phyloP scores from a whole-genome alignment of 208 protist genomes.

The Trichomonas tenax region DNA sequence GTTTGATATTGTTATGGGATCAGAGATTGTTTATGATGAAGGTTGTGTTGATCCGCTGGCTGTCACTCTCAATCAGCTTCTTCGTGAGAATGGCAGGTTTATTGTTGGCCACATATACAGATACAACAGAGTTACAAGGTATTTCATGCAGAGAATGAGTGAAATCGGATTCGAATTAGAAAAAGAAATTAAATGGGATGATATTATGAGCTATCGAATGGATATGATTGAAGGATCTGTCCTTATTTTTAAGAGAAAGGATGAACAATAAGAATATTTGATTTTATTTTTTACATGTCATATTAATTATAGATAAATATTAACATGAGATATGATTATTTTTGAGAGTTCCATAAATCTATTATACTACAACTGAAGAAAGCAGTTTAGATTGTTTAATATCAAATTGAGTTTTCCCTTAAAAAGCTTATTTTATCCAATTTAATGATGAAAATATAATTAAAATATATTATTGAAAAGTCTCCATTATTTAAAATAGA shows the following conservation, averaged over 20 bases:
- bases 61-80: not conserved
- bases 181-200: not conserved
- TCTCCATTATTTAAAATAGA: too few relatives aligned
- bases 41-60: not conserved
- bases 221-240: not conserved
- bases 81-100: not conserved
- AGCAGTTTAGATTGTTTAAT: too few relatives aligned
- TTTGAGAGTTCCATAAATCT: too few relatives aligned
- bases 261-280: not conserved
- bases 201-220: not conserved
- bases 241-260: not conserved
- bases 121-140: not conserved
- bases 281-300: too few relatives aligned
- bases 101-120: not conserved
- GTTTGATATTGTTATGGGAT: not conserved
- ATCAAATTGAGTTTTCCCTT: too few relatives aligned
- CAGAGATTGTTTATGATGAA: slow-evolving; percentile 13
- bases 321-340: too few relatives aligned
- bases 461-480: too few relatives aligned
- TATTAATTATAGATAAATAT: too few relatives aligned
- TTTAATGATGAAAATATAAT: too few relatives aligned
- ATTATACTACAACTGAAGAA: too few relatives aligned
- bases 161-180: not conserved
- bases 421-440: too few relatives aligned
- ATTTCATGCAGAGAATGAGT: not conserved